Evolutionary conservation across 192 early-diverging fungal species (phyloP).

Genomic region (Neocallimastix lanati): DNA sequence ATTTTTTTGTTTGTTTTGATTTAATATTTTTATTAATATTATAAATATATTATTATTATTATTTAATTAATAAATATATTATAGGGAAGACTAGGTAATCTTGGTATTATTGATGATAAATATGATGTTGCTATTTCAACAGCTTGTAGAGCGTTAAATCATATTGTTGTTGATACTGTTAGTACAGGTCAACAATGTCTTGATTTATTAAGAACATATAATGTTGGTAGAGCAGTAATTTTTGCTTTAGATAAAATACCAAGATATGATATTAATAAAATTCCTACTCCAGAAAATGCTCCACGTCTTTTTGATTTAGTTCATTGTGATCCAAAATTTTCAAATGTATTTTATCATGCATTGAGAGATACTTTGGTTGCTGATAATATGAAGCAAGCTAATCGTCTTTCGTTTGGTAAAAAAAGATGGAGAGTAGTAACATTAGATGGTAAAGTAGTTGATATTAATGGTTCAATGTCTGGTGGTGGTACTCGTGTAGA

Average conservation of each 20-base stretch:
- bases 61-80: neutral
- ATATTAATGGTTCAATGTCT: conserved; percentile 77
- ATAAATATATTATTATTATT: neutral
- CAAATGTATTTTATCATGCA: conserved; percentile 68
- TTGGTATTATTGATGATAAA: conserved; percentile 83
- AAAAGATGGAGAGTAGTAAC: conserved; percentile 84
- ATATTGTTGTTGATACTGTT: conserved; percentile 83
- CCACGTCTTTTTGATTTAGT: conserved; percentile 84
- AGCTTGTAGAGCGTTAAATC: conserved; percentile 59
- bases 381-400: conserved; percentile 59
- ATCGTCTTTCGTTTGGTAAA: conserved; percentile 54
- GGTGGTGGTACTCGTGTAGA: conserved; percentile 63
- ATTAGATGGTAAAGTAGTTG: conserved; percentile 77
- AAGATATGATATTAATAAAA: conserved; percentile 20
- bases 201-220: conserved; percentile 65
- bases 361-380: conserved; percentile 80
- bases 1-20: no score
- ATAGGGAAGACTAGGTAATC: conserved; percentile 73
- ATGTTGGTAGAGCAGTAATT: conserved; percentile 72
- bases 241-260: conserved; percentile 55
- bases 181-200: conserved; percentile 72
- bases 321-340: conserved; percentile 49
- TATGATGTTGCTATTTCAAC: conserved; percentile 94
- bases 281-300: conserved; percentile 51
- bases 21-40: neutral